A percentile compares a stretch with the other conserved stretches of the same genome.
phyloP scores from a whole-genome alignment of 108 stramenopile genomes.

The Fragilariopsis cylindrus region DNA sequence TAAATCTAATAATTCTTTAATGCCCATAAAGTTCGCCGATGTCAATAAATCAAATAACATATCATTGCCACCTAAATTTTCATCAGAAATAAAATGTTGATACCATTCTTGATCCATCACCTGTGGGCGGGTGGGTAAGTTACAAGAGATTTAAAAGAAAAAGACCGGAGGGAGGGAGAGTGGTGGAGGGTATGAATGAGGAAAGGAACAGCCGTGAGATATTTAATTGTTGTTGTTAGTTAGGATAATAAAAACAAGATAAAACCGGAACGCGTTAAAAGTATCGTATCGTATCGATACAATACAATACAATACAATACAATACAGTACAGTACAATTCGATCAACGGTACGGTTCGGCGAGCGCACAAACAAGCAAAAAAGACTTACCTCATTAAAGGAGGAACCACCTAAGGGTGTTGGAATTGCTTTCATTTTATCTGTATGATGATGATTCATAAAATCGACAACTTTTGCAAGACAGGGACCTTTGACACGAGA shows the following conservation, averaged over 20 bases:
- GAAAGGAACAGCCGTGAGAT: no score
- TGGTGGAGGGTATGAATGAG: neutral
- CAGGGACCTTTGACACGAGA: conserved; percentile 46
- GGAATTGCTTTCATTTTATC: conserved; percentile 74
- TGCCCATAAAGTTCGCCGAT: conserved; percentile 82
- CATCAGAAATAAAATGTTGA: conserved; percentile 52
- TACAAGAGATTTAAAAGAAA: neutral
- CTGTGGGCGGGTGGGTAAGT: conserved; percentile 6
- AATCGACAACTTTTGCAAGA: conserved; percentile 73
- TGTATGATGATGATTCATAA: conserved; percentile 65
- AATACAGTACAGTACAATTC: no score
- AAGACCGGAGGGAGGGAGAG: neutral
- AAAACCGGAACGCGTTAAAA: neutral
- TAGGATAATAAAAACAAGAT: conserved; percentile 3
- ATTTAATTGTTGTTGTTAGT: no score
- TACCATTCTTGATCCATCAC: conserved; percentile 80
- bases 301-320: no score
- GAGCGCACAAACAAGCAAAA: neutral
- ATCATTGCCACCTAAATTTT: conserved; percentile 38
- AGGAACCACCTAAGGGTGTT: conserved; percentile 64
- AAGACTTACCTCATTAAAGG: conserved; percentile 60
- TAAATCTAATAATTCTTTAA: conserved; percentile 81
- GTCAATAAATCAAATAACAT: conserved; percentile 77
- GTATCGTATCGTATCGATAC: no score
- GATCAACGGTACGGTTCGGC: no score